Evolutionary conservation across 345 rosid species (phyloP).

Genomic region (Dipteronia sinensis): DNA sequence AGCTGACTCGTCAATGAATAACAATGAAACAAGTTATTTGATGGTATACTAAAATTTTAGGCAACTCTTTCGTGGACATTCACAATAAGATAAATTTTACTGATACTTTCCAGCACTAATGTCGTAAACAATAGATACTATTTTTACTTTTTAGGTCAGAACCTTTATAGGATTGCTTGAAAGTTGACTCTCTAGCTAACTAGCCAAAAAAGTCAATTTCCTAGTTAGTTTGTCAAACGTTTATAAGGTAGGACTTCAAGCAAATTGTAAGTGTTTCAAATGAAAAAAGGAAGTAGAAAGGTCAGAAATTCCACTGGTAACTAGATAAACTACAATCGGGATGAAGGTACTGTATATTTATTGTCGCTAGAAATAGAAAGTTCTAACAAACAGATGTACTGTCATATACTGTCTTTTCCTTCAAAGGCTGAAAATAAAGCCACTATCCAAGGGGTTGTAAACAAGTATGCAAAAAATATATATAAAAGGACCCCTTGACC

Average conservation of each 20-base stretch:
- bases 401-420: neutral
- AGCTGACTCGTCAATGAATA: neutral
- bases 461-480: neutral
- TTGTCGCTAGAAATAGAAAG: neutral
- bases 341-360: neutral
- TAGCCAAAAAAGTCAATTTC: neutral
- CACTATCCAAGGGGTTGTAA: neutral
- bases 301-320: too few species aligned
- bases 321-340: neutral
- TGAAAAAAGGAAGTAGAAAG: neutral
- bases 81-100: neutral
- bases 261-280: neutral
- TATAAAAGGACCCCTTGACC: neutral
- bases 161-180: neutral
- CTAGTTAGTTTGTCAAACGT: neutral
- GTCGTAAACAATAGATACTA: neutral
- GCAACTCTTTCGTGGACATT: neutral
- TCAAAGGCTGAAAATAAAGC: neutral
- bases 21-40: neutral
- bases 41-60: neutral
- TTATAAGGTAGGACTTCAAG: neutral
- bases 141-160: neutral
- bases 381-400: conserved; percentile 1
- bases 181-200: neutral
- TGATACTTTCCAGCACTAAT: neutral